These are phyloP conservation scores for Colletotrichum sp. DNA, from an alignment of 2,329 filamentous ascomycete species.

Conservation along the genomic window DNA sequence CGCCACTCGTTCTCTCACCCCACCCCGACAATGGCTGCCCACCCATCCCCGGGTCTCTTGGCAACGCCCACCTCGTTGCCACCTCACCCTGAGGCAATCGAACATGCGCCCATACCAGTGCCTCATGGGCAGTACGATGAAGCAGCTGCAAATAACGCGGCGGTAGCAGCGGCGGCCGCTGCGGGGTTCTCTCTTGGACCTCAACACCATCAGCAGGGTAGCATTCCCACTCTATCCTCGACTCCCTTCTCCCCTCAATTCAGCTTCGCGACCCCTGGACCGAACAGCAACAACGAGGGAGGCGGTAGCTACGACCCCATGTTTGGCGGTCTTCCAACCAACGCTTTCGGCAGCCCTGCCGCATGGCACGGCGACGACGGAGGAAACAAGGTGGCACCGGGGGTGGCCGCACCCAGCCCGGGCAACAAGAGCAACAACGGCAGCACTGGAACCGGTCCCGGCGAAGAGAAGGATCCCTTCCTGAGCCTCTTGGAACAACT, in stretches of 20 bases:
- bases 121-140: conserved; percentile 40
- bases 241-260: conserved; percentile 48
- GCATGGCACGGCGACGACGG: conserved; percentile 53
- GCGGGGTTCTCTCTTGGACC: conserved; percentile 39
- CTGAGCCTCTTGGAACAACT: conserved; percentile 80
- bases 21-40: conserved; percentile 34
- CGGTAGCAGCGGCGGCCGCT: conserved; percentile 39
- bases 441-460: conserved; percentile 51
- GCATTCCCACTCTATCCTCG: conserved; percentile 34
- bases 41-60: conserved; percentile 43
- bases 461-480: conserved; percentile 81
- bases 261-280: conserved; percentile 39
- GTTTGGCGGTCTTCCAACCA: conserved; percentile 62
- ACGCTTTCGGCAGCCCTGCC: conserved; percentile 56
- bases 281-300: conserved; percentile 32
- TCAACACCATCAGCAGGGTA: conserved; percentile 29
- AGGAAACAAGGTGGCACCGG: conserved; percentile 13
- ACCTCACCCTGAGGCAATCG: conserved; percentile 37
- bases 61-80: conserved; percentile 42
- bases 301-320: conserved; percentile 60
- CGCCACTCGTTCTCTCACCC: conserved; percentile 41
- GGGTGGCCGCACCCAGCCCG: conserved; percentile 38
- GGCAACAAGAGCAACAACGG: conserved; percentile 51
- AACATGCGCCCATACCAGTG: conserved; percentile 32
- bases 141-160: conserved; percentile 35